These are phyloP conservation scores for Amanita exitialis DNA, from an alignment of 768 basidiomycete genomes.

Conservation along the genomic window DNA sequence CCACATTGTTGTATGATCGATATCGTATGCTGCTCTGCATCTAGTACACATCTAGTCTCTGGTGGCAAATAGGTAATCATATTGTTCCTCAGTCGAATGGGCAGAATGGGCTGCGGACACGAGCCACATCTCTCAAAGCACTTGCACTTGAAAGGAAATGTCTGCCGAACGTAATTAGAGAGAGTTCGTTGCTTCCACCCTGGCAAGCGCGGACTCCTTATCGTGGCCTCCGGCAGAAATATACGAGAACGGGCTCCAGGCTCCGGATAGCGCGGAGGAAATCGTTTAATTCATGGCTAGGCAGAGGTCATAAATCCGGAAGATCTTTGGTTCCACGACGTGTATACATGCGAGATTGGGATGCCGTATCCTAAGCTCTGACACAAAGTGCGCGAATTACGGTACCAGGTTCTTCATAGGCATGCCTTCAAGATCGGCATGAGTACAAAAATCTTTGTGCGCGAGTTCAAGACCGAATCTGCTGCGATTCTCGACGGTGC, in stretches of 20 bases:
- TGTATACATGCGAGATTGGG: constrained; percentile 46
- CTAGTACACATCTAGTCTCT: no score
- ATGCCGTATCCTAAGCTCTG: constrained; percentile 24
- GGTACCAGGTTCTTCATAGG: constrained; percentile 43
- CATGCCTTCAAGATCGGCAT: constrained; percentile 26
- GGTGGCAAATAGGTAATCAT: constrained; percentile 21
- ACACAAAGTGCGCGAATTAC: constrained; percentile 40
- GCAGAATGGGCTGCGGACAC: constrained; percentile 30
- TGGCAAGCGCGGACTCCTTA: constrained; percentile 25
- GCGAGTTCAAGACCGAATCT: constrained; percentile 44
- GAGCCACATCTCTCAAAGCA: not conserved
- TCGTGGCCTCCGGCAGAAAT: constrained; percentile 37
- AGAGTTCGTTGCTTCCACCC: constrained; percentile 23
- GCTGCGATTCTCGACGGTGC: constrained; percentile 44
- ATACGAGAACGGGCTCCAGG: constrained; percentile 31
- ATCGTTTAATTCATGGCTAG: constrained; percentile 25
- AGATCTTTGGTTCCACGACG: constrained; percentile 30
- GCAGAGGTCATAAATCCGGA: no score
- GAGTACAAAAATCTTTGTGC: not conserved
- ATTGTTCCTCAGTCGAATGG: constrained; percentile 22
- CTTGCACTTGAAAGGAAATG: constrained; percentile 23
- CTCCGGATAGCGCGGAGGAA: constrained; percentile 34
- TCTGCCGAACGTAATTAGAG: constrained; percentile 22
- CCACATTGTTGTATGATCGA: no score
- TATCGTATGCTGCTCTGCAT: no score